A percentile compares a stretch with the other conserved stretches of the same genome.
Conservation (phyloP, 495 filamentous ascomycete genomes). For the Aspergillus wentii region DNA sequence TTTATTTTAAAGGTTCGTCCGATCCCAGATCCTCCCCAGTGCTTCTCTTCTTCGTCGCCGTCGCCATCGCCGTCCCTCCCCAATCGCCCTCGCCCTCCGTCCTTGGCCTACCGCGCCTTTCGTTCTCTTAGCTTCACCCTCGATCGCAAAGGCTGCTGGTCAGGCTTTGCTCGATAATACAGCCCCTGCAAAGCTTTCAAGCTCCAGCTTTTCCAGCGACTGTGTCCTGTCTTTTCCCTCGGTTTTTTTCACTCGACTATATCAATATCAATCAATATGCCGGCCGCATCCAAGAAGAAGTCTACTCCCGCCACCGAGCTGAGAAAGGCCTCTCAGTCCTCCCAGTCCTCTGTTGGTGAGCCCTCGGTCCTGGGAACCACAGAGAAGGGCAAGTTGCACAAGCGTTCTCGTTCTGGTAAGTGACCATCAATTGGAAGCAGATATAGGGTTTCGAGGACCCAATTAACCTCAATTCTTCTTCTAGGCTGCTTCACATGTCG, state of each 20-base stretch:
- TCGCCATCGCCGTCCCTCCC: constrained; percentile 12
- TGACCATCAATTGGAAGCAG: constrained; percentile 6
- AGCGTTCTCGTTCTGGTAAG: constrained; percentile 88
- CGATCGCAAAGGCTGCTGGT: constrained; percentile 26
- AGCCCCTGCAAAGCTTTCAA: constrained; percentile 4
- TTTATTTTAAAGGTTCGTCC: constrained; percentile 20
- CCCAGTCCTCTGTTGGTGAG: constrained; percentile 15
- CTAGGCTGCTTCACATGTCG: constrained; percentile 97
- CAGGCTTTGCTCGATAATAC: constrained; percentile 22
- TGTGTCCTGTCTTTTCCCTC: constrained; percentile 7
- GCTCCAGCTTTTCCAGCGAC: constrained; percentile 10
- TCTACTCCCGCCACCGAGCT: constrained; percentile 6
- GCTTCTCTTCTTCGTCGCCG: too few species aligned
- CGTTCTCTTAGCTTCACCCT: constrained; percentile 11
- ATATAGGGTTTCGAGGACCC: too few species aligned
- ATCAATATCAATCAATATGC: constrained; percentile 16
- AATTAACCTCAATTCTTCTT: too few species aligned
- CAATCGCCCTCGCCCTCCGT: constrained; percentile 19
- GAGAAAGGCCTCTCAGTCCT: constrained; percentile 9
- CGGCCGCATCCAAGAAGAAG: constrained; percentile 17
- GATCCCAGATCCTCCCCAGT: too few species aligned
- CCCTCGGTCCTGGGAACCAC: constrained; percentile 18
- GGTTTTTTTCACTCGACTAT: neutral
- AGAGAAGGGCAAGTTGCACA: constrained; percentile 77
- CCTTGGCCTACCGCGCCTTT: constrained; percentile 18